Conservation (phyloP, 805 yeast species). For the Candida xiaguanensis region DNA sequence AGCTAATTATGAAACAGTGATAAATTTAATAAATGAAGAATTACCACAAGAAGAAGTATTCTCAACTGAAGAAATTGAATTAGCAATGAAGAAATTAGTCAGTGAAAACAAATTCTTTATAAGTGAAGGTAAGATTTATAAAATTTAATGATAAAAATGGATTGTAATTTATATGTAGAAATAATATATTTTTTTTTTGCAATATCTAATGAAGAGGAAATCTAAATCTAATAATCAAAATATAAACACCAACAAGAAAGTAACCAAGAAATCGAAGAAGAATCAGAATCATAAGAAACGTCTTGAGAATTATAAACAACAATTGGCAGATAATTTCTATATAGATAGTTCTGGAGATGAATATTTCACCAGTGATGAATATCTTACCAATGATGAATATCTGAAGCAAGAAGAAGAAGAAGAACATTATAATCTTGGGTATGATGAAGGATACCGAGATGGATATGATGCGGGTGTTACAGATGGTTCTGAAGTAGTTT, state of each 20-base stretch:
- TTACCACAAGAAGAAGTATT: constrained; percentile 40
- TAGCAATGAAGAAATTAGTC: constrained; percentile 31
- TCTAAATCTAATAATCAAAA: background rate
- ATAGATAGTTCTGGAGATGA: constrained; percentile 3
- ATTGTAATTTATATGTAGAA: no score
- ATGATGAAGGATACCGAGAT: constrained; percentile 1
- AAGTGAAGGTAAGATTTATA: constrained; percentile 39
- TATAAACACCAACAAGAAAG: background rate
- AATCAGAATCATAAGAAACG: background rate
- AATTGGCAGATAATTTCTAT: background rate
- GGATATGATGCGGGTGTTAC: background rate
- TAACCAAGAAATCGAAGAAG: background rate
- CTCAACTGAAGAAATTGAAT: constrained; percentile 23
- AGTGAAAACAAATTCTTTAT: constrained; percentile 33
- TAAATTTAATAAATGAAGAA: constrained; percentile 29
- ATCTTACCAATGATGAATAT: background rate
- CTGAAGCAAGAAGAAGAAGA: constrained; percentile 3
- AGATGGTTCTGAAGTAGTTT: background rate
- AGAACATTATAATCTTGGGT: constrained; percentile 1
- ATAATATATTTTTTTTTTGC: background rate
- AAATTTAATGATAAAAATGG: no score
- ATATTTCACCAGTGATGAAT: background rate
- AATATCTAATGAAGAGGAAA: background rate
- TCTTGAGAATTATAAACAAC: background rate
- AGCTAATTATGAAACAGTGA: constrained; percentile 29